Evolutionary conservation across 1,284 basidiomycete species (phyloP).

Genomic region (Leucoagaricus sp.): DNA sequence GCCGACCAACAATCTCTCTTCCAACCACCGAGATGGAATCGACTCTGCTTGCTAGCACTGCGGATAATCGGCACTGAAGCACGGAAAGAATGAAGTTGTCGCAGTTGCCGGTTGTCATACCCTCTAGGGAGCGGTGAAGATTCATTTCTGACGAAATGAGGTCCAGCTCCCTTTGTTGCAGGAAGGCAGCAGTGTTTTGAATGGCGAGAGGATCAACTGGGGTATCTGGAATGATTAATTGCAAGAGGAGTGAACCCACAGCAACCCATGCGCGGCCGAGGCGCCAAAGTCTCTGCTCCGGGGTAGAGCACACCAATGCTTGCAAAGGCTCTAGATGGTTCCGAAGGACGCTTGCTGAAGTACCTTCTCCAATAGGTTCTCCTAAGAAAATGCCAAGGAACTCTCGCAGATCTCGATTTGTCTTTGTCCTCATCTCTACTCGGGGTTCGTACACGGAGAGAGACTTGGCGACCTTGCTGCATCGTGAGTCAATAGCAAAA

Average conservation of each 20-base stretch:
- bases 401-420: neutral
- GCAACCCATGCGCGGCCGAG: slow-evolving; percentile 70
- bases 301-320: neutral
- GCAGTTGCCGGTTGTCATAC: slow-evolving; percentile 59
- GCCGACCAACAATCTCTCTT: slow-evolving; percentile 53
- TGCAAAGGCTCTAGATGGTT: neutral
- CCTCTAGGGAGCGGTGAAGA: slow-evolving; percentile 62
- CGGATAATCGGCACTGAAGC: slow-evolving; percentile 33
- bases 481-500: neutral
- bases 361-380: neutral
- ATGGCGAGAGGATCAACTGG: slow-evolving; percentile 88
- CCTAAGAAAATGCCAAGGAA: neutral
- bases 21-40: slow-evolving; percentile 22
- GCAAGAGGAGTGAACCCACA: slow-evolving; percentile 59
- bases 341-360: neutral
- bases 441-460: neutral
- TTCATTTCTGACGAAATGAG: slow-evolving; percentile 54
- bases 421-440: neutral
- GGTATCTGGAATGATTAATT: slow-evolving; percentile 83
- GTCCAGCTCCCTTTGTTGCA: slow-evolving; percentile 49
- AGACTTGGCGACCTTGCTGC: neutral
- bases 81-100: slow-evolving; percentile 55
- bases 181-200: slow-evolving; percentile 53
- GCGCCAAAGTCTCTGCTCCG: slow-evolving; percentile 8
- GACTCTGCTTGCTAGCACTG: neutral